Conservation (phyloP, 192 early-diverging fungal genomes). For the Linnemannia hyalina region DNA sequence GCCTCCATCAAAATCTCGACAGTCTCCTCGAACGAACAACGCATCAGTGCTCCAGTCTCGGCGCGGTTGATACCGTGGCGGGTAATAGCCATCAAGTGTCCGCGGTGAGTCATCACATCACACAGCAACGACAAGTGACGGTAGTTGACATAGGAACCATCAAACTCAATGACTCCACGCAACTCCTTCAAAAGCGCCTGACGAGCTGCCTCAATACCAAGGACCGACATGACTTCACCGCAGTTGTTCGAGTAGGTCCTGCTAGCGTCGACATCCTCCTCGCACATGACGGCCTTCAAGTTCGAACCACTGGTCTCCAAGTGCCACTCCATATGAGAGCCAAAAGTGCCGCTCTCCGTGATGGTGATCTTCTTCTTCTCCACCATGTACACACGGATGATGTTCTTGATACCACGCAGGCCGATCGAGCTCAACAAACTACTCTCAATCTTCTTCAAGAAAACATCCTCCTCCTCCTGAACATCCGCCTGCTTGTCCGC, state of each 20-base stretch:
- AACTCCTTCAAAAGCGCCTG: constrained; percentile 90
- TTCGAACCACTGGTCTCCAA: constrained; percentile 97
- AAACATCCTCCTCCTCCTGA: constrained; percentile 89
- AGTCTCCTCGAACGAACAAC: constrained; percentile 98
- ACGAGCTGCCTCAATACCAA: constrained; percentile 98
- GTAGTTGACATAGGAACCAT: constrained; percentile 98
- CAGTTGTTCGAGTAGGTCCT: constrained; percentile 93
- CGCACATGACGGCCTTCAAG: constrained; percentile 86
- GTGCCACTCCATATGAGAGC: constrained; percentile 75
- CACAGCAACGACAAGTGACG: constrained; percentile 95
- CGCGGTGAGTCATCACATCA: constrained; percentile 97
- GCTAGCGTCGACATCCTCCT: constrained; percentile 84
- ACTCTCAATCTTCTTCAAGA: constrained; percentile 87
- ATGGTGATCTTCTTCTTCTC: constrained; percentile 65
- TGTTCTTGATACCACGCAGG: constrained; percentile 90
- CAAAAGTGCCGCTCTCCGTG: constrained; percentile 74
- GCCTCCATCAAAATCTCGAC: constrained; percentile 98
- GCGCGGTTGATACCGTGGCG: constrained; percentile 98
- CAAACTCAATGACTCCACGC: constrained; percentile 94
- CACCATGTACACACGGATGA: constrained; percentile 87
- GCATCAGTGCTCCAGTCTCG: constrained; percentile 93
- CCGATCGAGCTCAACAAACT: constrained; percentile 90
- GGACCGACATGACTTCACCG: constrained; percentile 91
- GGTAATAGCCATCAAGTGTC: constrained; percentile 95
- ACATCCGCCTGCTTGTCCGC: constrained; percentile 68